A percentile compares a stretch with the other conserved stretches of the same genome.
These are phyloP conservation scores for Ambrosia hybrid DNA, from an alignment of 140 eudicot species.

Conservation along the genomic window DNA sequence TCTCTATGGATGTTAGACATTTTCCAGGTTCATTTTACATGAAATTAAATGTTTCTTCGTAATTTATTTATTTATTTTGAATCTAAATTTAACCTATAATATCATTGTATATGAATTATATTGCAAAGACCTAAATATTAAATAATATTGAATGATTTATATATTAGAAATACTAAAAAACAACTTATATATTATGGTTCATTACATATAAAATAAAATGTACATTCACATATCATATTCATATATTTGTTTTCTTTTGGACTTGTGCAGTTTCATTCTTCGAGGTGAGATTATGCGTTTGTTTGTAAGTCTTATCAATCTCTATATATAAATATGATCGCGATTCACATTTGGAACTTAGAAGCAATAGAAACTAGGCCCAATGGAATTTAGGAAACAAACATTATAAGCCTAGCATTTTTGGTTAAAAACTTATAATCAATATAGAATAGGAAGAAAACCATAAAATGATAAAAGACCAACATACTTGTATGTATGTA, in stretches of 20 bases:
- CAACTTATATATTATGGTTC: neutral
- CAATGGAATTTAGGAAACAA: too few relatives aligned
- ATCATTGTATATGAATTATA: neutral
- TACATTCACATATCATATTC: neutral
- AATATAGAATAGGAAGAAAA: too few relatives aligned
- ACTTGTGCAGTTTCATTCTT: conserved; percentile 83
- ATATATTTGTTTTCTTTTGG: conserved; percentile 13
- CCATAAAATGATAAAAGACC: too few relatives aligned
- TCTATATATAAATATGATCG: neutral
- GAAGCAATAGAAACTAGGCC: too few relatives aligned
- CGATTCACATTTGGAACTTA: neutral
- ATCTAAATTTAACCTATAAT: neutral
- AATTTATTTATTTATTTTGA: neutral
- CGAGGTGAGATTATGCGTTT: conserved; percentile 70
- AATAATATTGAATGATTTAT: neutral
- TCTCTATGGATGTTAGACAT: conserved; percentile 64
- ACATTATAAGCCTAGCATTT: too few relatives aligned
- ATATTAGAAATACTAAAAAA: neutral
- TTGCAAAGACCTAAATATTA: neutral
- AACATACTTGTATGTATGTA: too few relatives aligned
- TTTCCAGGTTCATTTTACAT: conserved; percentile 43
- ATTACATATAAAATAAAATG: neutral
- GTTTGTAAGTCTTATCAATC: conserved; percentile 33
- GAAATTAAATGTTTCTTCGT: conserved; percentile 1
- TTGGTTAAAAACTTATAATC: too few relatives aligned